Evolutionary conservation across 352 stramenopile species (phyloP), one percentile per base, ranked within the genome.

Genomic region (Pythium aristosporum): DNA sequence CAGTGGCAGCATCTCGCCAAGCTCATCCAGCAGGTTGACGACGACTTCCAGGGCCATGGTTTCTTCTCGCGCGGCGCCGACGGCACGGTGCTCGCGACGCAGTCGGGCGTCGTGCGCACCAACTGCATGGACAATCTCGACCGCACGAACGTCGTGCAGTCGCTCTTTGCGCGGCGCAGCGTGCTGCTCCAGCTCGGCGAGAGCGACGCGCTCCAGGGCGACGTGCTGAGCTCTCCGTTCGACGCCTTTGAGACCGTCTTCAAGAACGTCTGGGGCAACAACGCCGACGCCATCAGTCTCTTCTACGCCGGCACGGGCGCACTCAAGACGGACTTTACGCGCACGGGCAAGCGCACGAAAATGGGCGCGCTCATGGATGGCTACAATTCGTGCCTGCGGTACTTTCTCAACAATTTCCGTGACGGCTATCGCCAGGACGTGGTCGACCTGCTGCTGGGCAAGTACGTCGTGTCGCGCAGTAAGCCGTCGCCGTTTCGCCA

Each of bases 71-170:
- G 68, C 43, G 74, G 77, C 47, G 54, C 60, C 13, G 77, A 85
- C 30, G 79, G 79, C 13, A 68, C 69, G 18, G 51, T 87, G 13
- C 39, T 76, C 2, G 74, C 72, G 12, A 77, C 75, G 37, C 96
- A 99, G 75, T 82, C 79, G 34, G 92, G 90, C 39, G 87, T 99
- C 30, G 85, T 98, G 48, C 85, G 96, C 44, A 97, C 96, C 37
- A 99, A 99, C 80, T 99, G 96, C 77, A 98, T 99, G 90, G 96
- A 99, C 83, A 98, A 96, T 73, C 74, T 99, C 8, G 96, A 99
- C 80, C 83, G 96, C 32, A 99, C 96, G 7, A 98, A 98, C 72
- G 96, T 99, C 23, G 94, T 98, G 30, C 96, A 98, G 79, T 97
- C 89, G 69, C 80, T 98, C 30, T 96, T 98, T 63, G 93, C 88